These are phyloP conservation scores for Escallonia herrerae DNA, from an alignment of 129 eudicot species.

Conservation along the genomic window DNA sequence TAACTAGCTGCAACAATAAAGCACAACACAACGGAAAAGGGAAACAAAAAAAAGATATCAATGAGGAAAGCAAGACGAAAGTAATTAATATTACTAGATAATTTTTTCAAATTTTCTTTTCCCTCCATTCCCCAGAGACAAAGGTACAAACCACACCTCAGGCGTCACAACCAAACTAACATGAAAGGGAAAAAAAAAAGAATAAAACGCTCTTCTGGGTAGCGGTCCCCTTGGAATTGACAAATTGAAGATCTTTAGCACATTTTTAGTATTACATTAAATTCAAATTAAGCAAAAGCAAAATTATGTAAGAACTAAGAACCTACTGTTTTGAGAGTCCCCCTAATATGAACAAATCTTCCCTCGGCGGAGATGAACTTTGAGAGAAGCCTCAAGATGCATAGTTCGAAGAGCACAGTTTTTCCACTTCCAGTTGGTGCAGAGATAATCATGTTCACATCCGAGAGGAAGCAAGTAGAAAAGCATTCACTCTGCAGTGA, in stretches of 20 bases:
- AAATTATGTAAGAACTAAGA: slow-evolving; percentile 23
- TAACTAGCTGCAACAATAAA: slow-evolving; percentile 7
- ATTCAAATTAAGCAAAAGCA: slow-evolving; percentile 4
- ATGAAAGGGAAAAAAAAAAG: background rate
- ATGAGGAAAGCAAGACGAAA: background rate
- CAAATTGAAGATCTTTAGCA: slow-evolving; percentile 4
- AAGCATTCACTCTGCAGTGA: slow-evolving; percentile 99
- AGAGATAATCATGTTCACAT: slow-evolving; percentile 91
- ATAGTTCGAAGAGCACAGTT: slow-evolving; percentile 97
- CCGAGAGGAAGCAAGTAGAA: slow-evolving; percentile 81
- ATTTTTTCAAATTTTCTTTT: background rate
- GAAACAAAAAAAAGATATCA: background rate
- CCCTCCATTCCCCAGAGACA: too few species aligned
- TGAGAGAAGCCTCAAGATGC: slow-evolving; percentile 87
- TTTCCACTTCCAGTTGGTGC: slow-evolving; percentile 99
- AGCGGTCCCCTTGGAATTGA: background rate
- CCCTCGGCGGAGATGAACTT: slow-evolving; percentile 74
- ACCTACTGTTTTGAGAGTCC: slow-evolving; percentile 89
- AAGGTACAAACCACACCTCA: background rate
- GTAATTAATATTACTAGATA: background rate
- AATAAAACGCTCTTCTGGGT: background rate
- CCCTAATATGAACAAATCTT: slow-evolving; percentile 58
- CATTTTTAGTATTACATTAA: background rate
- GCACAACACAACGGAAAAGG: slow-evolving; percentile 6
- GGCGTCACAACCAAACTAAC: background rate